phyloP scores from a whole-genome alignment of 2,329 filamentous ascomycete genomes.

The Laburnicola sp. region DNA sequence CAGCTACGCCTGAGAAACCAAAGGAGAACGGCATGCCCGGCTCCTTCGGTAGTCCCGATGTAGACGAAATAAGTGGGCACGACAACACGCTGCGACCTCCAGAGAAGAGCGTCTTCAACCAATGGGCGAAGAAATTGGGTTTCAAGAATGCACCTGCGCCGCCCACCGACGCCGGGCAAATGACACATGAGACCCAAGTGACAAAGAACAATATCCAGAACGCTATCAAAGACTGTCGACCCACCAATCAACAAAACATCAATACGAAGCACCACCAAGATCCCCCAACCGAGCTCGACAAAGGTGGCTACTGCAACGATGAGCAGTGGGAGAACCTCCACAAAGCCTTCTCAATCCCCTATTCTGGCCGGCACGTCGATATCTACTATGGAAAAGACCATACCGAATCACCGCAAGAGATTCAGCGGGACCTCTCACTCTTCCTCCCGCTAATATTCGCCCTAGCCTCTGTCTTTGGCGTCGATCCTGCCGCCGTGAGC shows the following conservation, averaged over 20 bases:
- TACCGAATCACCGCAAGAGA: constrained; percentile 27
- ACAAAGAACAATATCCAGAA: constrained; percentile 43
- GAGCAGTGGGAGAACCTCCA: constrained; percentile 44
- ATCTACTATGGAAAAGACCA: constrained; percentile 42
- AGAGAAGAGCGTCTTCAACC: constrained; percentile 37
- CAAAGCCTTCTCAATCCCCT: constrained; percentile 42
- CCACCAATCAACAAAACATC: constrained; percentile 38
- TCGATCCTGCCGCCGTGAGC: constrained; percentile 71
- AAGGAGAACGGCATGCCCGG: constrained; percentile 38
- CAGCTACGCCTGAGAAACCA: constrained; percentile 31
- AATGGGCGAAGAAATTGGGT: constrained; percentile 44
- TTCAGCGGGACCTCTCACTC: constrained; percentile 29
- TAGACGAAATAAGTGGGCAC: constrained; percentile 32
- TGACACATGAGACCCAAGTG: constrained; percentile 38
- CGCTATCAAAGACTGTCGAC: constrained; percentile 43
- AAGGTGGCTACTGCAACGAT: constrained; percentile 44
- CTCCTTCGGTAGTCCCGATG: constrained; percentile 43
- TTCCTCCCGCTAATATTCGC: constrained; percentile 42
- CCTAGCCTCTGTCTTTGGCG: constrained; percentile 59
- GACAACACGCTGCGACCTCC: constrained; percentile 16
- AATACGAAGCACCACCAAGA: constrained; percentile 43
- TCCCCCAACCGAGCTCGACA: constrained; percentile 40
- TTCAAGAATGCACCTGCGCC: constrained; percentile 33
- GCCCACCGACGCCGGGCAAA: constrained; percentile 38
- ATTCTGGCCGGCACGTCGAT: constrained; percentile 39